These are phyloP conservation scores for Emergomyces orientalis DNA, from an alignment of 2,329 filamentous ascomycete species.

Conservation along the genomic window DNA sequence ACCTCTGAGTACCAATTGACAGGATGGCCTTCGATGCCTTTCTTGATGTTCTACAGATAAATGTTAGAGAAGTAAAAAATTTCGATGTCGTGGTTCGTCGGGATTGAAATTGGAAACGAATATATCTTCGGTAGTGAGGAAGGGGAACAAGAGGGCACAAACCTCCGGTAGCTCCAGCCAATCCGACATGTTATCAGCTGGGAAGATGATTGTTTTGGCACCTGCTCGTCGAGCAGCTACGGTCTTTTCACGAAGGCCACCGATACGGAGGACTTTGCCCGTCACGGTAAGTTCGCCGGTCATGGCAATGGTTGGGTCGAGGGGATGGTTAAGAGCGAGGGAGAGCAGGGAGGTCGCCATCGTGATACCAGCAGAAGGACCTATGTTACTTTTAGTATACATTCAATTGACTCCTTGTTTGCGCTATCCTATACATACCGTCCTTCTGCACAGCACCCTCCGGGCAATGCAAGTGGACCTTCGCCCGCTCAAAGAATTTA, in stretches of 20 bases:
- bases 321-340: slow-evolving; percentile 65
- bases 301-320: slow-evolving; percentile 89
- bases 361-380: slow-evolving; percentile 85
- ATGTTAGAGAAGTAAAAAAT: not conserved
- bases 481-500: slow-evolving; percentile 90
- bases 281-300: slow-evolving; percentile 95
- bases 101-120: not conserved
- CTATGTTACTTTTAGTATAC: slow-evolving; percentile 21
- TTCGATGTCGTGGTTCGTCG: not conserved
- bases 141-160: slow-evolving; percentile 35
- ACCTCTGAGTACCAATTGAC: slow-evolving; percentile 92
- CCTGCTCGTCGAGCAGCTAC: slow-evolving; percentile 88
- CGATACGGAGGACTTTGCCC: slow-evolving; percentile 90
- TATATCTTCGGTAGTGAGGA: not conserved
- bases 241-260: slow-evolving; percentile 91
- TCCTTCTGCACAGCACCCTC: slow-evolving; percentile 96
- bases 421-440: slow-evolving; percentile 38
- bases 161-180: slow-evolving; percentile 97
- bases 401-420: not conserved
- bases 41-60: slow-evolving; percentile 77
- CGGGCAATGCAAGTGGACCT: slow-evolving; percentile 90
- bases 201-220: slow-evolving; percentile 89
- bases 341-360: slow-evolving; percentile 93
- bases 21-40: slow-evolving; percentile 83
- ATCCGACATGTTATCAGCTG: slow-evolving; percentile 88